Percentiles rank a stretch among this genome's conserved stretches.
These are phyloP conservation scores for Leishmania arabica DNA, from an alignment of 208 protist species.

Conservation along the genomic window DNA sequence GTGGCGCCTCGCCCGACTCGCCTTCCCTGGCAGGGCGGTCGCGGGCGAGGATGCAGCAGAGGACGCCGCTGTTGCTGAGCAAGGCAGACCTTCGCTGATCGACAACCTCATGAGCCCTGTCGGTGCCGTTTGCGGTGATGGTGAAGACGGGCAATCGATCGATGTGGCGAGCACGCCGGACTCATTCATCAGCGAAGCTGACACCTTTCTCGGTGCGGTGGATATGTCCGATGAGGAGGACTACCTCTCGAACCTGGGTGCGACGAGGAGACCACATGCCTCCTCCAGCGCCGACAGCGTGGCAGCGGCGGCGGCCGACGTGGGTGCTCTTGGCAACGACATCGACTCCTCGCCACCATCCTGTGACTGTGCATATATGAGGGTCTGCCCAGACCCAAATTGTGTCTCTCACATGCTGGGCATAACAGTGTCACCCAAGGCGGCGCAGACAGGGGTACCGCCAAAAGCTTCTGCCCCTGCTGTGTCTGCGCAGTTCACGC, in stretches of 20 bases:
- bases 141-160: neutral
- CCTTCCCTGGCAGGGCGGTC: no score
- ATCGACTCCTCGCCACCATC: conserved; percentile 4
- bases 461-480: neutral
- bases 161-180: neutral
- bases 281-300: neutral
- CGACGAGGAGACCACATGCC: neutral
- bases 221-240: neutral
- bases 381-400: neutral
- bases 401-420: conserved; percentile 4
- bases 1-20: neutral
- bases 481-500: neutral
- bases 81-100: neutral
- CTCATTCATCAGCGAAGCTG: neutral
- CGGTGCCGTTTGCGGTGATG: neutral
- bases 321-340: neutral
- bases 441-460: neutral
- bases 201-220: neutral
- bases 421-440: neutral
- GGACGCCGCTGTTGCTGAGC: neutral
- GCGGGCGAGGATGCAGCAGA: neutral
- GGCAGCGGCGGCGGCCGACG: neutral
- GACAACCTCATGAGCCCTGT: neutral
- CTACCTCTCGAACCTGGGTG: conserved; percentile 6
- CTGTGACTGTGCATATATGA: neutral